phyloP scores from a whole-genome alignment of 2,329 filamentous ascomycete genomes.

The Cordyceps javanica region DNA sequence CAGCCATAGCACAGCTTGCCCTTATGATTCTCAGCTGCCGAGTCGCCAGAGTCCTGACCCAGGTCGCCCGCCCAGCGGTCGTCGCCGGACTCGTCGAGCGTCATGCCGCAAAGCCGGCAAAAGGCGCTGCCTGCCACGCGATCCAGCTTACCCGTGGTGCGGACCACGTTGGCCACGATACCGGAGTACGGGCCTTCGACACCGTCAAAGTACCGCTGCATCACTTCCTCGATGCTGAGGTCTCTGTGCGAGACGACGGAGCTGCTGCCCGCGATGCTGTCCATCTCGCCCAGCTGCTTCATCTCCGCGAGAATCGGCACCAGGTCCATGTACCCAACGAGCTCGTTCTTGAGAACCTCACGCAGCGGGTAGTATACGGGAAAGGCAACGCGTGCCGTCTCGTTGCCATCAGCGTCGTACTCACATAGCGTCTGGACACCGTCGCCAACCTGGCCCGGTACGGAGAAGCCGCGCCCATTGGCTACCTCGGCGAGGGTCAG shows the following conservation, averaged over 20 bases:
- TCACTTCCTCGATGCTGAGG: constrained; percentile 84
- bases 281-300: constrained; percentile 32
- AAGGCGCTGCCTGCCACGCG: constrained; percentile 31
- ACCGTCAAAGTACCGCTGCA: constrained; percentile 78
- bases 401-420: constrained; percentile 22
- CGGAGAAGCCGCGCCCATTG: constrained; percentile 78
- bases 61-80: constrained; percentile 57
- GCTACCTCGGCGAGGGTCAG: constrained; percentile 81
- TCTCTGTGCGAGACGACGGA: constrained; percentile 61
- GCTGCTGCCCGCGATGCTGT: constrained; percentile 21
- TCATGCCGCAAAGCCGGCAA: constrained; percentile 66
- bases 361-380: constrained; percentile 72
- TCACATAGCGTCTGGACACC: constrained; percentile 43
- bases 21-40: constrained; percentile 20
- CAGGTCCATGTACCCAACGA: constrained; percentile 59
- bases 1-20: constrained; percentile 65
- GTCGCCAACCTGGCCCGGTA: constrained; percentile 79
- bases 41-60: constrained; percentile 35
- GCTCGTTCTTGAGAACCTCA: constrained; percentile 78
- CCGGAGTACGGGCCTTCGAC: constrained; percentile 80
- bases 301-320: constrained; percentile 46
- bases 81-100: constrained; percentile 57
- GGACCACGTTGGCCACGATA: constrained; percentile 91
- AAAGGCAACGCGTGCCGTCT: constrained; percentile 22
- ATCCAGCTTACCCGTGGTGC: constrained; percentile 78